Conservation (phyloP, 768 basidiomycete genomes). For the Leucosporidium scottii region DNA sequence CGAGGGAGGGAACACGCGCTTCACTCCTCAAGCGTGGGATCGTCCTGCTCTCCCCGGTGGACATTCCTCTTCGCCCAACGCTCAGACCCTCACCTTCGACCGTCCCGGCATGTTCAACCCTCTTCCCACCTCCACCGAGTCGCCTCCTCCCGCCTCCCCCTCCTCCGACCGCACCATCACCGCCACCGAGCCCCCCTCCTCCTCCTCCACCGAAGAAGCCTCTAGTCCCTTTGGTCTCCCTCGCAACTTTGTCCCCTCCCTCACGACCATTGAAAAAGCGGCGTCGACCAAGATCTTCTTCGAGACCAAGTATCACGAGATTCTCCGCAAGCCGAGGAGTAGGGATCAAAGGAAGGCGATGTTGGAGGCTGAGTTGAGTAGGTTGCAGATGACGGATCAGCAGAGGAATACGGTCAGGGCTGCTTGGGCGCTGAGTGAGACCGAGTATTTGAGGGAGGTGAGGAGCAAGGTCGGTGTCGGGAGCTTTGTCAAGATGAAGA, state of each 20-base stretch:
- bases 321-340: conserved; percentile 74
- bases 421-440: conserved; percentile 81
- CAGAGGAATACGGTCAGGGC: conserved; percentile 66
- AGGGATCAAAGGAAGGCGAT: conserved; percentile 76
- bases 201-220: neutral
- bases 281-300: conserved; percentile 90
- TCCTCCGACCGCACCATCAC: neutral
- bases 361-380: conserved; percentile 79
- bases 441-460: conserved; percentile 75
- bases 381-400: conserved; percentile 60
- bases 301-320: conserved; percentile 78
- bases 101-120: neutral
- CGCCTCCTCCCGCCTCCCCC: neutral
- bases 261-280: conserved; percentile 86
- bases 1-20: conserved; percentile 8
- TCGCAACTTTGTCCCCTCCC: conserved; percentile 69
- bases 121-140: neutral
- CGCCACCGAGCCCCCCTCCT: neutral
- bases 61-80: neutral
- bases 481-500: conserved; percentile 82
- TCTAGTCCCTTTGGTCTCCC: conserved; percentile 33
- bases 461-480: conserved; percentile 73
- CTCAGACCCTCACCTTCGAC: conserved; percentile 14
- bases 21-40: conserved; percentile 7
- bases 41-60: conserved; percentile 1